These are phyloP conservation scores for Tetramitus jugosus DNA, from an alignment of 208 protist species.

Conservation along the genomic window DNA sequence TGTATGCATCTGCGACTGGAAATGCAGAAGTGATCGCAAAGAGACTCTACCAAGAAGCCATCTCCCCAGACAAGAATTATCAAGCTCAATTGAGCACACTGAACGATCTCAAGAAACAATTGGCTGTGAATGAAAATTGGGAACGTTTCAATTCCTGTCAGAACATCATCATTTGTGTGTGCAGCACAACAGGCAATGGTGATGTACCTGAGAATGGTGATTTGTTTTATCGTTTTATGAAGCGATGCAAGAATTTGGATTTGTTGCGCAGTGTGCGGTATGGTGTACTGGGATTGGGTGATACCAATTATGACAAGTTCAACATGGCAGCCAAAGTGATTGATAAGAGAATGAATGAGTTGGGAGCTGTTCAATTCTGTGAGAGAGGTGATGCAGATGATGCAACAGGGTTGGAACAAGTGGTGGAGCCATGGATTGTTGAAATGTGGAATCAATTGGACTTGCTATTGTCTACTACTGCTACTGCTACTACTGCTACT, in stretches of 20 bases:
- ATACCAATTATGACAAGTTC: conserved; percentile 75
- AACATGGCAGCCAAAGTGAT: conserved; percentile 60
- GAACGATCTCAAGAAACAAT: background rate
- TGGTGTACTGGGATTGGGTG: conserved; percentile 73
- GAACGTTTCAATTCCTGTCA: too few species aligned
- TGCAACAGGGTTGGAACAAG: conserved; percentile 71
- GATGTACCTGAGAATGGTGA: conserved; percentile 77
- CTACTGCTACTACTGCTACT: background rate
- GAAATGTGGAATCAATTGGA: conserved; percentile 35
- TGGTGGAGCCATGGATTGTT: conserved; percentile 60
- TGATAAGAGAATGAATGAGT: conserved; percentile 69
- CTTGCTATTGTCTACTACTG: background rate
- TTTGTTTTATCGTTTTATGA: conserved; percentile 66
- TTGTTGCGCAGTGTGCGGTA: conserved; percentile 59
- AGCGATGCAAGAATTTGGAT: conserved; percentile 52
- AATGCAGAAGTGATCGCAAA: background rate
- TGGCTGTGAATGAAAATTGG: too few species aligned
- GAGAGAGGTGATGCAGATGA: conserved; percentile 62
- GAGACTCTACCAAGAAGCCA: background rate
- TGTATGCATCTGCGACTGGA: background rate
- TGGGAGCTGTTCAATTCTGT: conserved; percentile 51
- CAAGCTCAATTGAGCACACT: background rate
- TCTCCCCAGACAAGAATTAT: background rate
- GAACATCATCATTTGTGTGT: too few species aligned
- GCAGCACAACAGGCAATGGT: conserved; percentile 75